phyloP scores from a whole-genome alignment of 2,329 filamentous ascomycete genomes.

The Exophiala aquamarina region DNA sequence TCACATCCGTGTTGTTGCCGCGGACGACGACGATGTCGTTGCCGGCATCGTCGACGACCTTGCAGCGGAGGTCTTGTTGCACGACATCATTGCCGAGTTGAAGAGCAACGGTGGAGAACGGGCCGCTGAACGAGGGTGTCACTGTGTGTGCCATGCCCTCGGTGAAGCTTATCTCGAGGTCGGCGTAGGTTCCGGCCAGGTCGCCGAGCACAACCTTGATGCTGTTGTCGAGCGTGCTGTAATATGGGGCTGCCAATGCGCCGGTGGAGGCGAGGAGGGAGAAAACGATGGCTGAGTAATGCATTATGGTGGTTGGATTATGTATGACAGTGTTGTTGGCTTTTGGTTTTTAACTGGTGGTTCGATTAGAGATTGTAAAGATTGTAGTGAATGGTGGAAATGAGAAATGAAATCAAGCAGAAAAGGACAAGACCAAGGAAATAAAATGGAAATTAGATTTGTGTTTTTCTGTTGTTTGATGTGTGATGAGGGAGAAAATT shows the following conservation, averaged over 20 bases:
- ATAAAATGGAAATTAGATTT: slow-evolving; percentile 6
- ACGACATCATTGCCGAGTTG: slow-evolving; percentile 14
- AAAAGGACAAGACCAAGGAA: slow-evolving; percentile 16
- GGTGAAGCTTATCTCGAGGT: slow-evolving; percentile 11
- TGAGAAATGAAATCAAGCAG: slow-evolving; percentile 6
- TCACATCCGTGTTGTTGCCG: slow-evolving; percentile 22
- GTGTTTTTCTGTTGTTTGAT: slow-evolving; percentile 5
- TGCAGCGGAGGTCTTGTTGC: slow-evolving; percentile 23
- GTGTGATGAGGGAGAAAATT: too few species aligned
- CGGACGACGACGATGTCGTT: slow-evolving; percentile 17
- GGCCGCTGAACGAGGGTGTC: slow-evolving; percentile 8
- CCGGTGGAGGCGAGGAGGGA: slow-evolving; percentile 23
- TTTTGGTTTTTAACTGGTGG: slow-evolving; percentile 4
- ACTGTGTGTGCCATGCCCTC: slow-evolving; percentile 9
- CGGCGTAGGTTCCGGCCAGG: slow-evolving; percentile 8
- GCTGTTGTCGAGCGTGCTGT: slow-evolving; percentile 11
- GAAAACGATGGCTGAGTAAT: slow-evolving; percentile 16
- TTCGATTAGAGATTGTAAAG: slow-evolving; percentile 6
- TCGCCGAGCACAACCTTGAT: slow-evolving; percentile 21
- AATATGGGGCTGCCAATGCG: slow-evolving; percentile 19
- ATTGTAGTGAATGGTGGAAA: slow-evolving; percentile 7
- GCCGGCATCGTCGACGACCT: slow-evolving; percentile 21
- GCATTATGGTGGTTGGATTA: slow-evolving; percentile 11
- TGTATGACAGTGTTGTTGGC: neutral
- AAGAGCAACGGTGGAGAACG: slow-evolving; percentile 21